Evolutionary conservation across 495 filamentous ascomycete genomes (phyloP).

Genomic region (Monascus purpureus): DNA sequence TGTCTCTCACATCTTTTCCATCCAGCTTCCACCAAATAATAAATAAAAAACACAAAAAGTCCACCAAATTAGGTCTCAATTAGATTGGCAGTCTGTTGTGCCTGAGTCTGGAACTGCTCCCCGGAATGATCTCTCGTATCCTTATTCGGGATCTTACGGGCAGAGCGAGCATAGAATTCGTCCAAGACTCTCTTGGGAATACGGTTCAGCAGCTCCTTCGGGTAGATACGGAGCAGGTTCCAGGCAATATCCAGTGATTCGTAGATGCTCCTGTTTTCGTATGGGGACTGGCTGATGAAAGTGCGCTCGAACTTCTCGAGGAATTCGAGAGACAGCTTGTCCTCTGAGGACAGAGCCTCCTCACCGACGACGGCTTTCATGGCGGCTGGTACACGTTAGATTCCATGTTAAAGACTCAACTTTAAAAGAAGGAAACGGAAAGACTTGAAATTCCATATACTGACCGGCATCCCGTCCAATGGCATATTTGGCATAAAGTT

Average conservation of each 20-base stretch:
- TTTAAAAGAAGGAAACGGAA: too few relatives aligned
- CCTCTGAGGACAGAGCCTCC: constrained; percentile 86
- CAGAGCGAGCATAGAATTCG: constrained; percentile 76
- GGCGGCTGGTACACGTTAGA: constrained; percentile 56
- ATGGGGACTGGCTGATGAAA: constrained; percentile 85
- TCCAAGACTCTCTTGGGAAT: constrained; percentile 88
- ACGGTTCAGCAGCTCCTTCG: constrained; percentile 93
- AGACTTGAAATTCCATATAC: too few relatives aligned
- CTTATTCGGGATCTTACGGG: constrained; percentile 39
- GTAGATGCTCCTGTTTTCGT: constrained; percentile 78
- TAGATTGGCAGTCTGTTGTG: constrained; percentile 39
- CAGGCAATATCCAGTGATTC: constrained; percentile 93
- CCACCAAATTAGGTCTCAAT: constrained; percentile 41
- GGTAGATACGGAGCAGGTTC: constrained; percentile 90
- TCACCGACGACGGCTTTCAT: constrained; percentile 99
- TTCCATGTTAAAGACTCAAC: too few relatives aligned
- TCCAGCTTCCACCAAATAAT: too few relatives aligned
- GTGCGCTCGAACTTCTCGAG: constrained; percentile 92
- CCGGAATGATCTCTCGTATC: constrained; percentile 59
- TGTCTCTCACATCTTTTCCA: too few relatives aligned
- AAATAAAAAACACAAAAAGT: too few relatives aligned
- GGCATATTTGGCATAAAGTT: constrained; percentile 99
- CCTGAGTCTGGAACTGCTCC: constrained; percentile 36
- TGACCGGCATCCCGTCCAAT: constrained; percentile 83
- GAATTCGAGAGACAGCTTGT: constrained; percentile 96